Base-by-base conservation (phyloP, 345 rosid species). In the Mallotus nudiflorus region DNA sequence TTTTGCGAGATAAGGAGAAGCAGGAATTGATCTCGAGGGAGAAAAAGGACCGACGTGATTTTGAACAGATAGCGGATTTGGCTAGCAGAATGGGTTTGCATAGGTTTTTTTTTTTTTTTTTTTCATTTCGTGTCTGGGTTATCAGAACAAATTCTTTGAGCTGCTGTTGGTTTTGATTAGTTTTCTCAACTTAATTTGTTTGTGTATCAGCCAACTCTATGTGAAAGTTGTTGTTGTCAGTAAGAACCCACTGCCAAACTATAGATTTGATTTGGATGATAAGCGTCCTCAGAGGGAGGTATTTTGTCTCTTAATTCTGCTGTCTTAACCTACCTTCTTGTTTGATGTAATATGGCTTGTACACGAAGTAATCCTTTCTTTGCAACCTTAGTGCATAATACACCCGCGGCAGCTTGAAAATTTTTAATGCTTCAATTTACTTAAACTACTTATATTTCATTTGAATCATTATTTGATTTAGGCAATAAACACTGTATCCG, bases 231-330 rank as follows among this genome's bases (percentile, higher is more conserved):
- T 85, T 67, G 98, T 91, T 62, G 81, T 89, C 71, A 94, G 98
- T 81, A 94, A 94, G 85, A 80, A 80, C 67, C 96, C 96, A 42
- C 80, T 94, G 70, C 98, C 98, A 65, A 94, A 94, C 83, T 94
- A 94, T 85, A 84, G 98, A 85, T 94, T 86, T 82, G 97, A 94
- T 78, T 75, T 94, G 78, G 98, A 94, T 83, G 91, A 89, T 53
- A 87, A 83, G 87, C 90, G 89, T 73, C 97, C 98, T 1, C 91
- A 78, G 70, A 86, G 98, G 72, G 98, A 94, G 98, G 98, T 94
- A 85, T 29, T 61, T 27, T 52, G n/a, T n/a, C 55, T 62, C 56
- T n/a, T 49, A 22, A 15, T 46, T 40, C 15, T 44, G 2, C n/a
- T 70, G 29, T 35, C 20, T 18, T 53, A 25, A 16, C 33, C 8